A percentile compares a stretch with the other conserved stretches of the same genome.
Evolutionary conservation across 352 stramenopile species (phyloP).

Genomic region (Sclerospora graminicola): DNA sequence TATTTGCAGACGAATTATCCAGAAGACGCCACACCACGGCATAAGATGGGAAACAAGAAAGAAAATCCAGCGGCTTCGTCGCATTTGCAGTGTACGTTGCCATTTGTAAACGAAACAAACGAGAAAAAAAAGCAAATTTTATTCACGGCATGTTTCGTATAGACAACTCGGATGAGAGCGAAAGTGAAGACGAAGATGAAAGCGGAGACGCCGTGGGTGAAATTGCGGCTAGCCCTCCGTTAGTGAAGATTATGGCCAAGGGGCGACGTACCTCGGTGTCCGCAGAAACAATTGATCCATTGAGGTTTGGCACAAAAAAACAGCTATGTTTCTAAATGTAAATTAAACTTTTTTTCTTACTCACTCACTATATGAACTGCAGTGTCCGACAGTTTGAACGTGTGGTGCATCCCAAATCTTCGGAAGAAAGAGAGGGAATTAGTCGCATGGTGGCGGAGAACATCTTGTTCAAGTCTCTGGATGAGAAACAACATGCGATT

Average conservation of each 20-base stretch:
- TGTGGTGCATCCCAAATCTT: slow-evolving; percentile 78
- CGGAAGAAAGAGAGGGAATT: slow-evolving; percentile 66
- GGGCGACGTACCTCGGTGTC: slow-evolving; percentile 84
- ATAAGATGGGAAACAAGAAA: slow-evolving; percentile 32
- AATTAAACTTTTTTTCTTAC: not conserved
- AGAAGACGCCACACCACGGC: slow-evolving; percentile 51
- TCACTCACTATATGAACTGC: slow-evolving; percentile 4
- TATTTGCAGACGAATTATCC: slow-evolving; percentile 85
- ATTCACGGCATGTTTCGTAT: not conserved
- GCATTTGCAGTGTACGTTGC: slow-evolving; percentile 20
- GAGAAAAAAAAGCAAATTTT: not conserved
- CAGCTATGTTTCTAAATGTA: too few relatives aligned
- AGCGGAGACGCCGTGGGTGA: slow-evolving; percentile 69
- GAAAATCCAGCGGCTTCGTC: slow-evolving; percentile 33
- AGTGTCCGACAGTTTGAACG: slow-evolving; percentile 76
- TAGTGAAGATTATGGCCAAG: slow-evolving; percentile 63
- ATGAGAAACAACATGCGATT: slow-evolving; percentile 83
- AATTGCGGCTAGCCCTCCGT: slow-evolving; percentile 49
- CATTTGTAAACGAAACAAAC: not conserved
- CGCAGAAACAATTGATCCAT: slow-evolving; percentile 76
- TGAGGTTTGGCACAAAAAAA: slow-evolving; percentile 35
- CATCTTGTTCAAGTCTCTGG: slow-evolving; percentile 86
- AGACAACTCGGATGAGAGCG: slow-evolving; percentile 82
- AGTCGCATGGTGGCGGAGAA: slow-evolving; percentile 79
- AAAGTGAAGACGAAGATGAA: slow-evolving; percentile 83